Conservation (phyloP, 352 stramenopile genomes). For the Globisporangium cylindrosporum region DNA sequence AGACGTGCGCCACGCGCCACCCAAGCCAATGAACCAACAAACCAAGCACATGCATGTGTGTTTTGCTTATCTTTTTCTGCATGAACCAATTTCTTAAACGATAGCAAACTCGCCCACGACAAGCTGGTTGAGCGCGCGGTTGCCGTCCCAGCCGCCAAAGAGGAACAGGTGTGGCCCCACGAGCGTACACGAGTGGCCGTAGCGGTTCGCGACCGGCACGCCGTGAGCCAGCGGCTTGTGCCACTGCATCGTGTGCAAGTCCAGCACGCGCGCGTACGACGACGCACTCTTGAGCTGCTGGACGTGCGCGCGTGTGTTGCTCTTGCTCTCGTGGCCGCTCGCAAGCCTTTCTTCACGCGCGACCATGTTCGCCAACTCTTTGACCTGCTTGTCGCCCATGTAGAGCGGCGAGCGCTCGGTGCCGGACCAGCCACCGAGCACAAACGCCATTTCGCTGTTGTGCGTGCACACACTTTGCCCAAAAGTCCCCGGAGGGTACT, state of each 20-base stretch:
- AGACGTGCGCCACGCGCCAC: slow-evolving; percentile 13
- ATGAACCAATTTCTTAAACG: background rate
- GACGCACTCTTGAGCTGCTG: slow-evolving; percentile 38
- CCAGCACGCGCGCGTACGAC: slow-evolving; percentile 57
- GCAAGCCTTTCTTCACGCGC: slow-evolving; percentile 55
- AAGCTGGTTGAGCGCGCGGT: slow-evolving; percentile 73
- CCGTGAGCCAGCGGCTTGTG: slow-evolving; percentile 36
- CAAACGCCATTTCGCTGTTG: slow-evolving; percentile 49
- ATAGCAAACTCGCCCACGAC: slow-evolving; percentile 53
- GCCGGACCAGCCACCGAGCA: slow-evolving; percentile 74
- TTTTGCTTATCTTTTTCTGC: background rate
- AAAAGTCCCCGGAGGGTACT: slow-evolving; percentile 66
- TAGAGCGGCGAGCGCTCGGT: slow-evolving; percentile 72
- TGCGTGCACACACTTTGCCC: slow-evolving; percentile 46
- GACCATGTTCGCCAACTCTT: slow-evolving; percentile 49
- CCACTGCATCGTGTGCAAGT: slow-evolving; percentile 69
- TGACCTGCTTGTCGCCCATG: slow-evolving; percentile 73
- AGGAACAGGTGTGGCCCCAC: slow-evolving; percentile 70
- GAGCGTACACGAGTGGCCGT: slow-evolving; percentile 63
- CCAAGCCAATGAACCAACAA: background rate
- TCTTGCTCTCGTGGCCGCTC: slow-evolving; percentile 35
- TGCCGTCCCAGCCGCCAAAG: slow-evolving; percentile 82
- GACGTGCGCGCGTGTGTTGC: slow-evolving; percentile 33
- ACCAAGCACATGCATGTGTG: background rate
- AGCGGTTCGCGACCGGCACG: slow-evolving; percentile 54